Percentiles rank a stretch among this genome's conserved stretches.
phyloP scores from a whole-genome alignment of 2,329 filamentous ascomycete species.

The Pestalotiopsis fici region DNA sequence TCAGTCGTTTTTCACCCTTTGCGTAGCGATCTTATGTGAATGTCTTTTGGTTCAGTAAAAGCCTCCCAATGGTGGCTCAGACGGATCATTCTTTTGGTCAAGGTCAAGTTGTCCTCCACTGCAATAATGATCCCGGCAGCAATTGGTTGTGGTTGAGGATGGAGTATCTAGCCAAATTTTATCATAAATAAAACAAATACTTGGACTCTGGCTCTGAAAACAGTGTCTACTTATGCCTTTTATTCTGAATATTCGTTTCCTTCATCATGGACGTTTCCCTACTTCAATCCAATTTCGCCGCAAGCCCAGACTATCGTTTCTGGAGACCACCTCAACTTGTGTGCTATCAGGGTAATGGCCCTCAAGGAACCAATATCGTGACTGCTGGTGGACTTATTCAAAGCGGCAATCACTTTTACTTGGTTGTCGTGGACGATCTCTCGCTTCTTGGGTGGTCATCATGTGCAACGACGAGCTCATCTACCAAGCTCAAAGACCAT shows the following conservation, averaged over 20 bases:
- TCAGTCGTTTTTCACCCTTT: not conserved
- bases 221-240: not conserved
- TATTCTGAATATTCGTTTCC: not conserved
- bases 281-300: conserved; percentile 7
- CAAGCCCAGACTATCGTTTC: conserved; percentile 9
- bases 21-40: not conserved
- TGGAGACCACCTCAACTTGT: conserved; percentile 11
- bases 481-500: conserved; percentile 9
- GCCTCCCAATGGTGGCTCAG: not conserved
- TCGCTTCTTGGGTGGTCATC: conserved; percentile 12
- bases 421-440: conserved; percentile 12
- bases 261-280: conserved; percentile 12
- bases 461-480: conserved; percentile 5
- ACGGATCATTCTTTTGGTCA: not conserved
- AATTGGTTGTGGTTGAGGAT: not conserved
- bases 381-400: conserved; percentile 13
- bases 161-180: not conserved
- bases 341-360: conserved; percentile 6
- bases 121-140: not conserved
- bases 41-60: not conserved
- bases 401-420: conserved; percentile 12
- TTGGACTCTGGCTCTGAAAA: not conserved
- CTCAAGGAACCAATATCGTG: conserved; percentile 9
- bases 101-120: not conserved
- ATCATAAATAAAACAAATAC: not conserved